These are phyloP conservation scores for Metschnikowia henanensis DNA, from an alignment of 805 yeast genomes.

Conservation along the genomic window DNA sequence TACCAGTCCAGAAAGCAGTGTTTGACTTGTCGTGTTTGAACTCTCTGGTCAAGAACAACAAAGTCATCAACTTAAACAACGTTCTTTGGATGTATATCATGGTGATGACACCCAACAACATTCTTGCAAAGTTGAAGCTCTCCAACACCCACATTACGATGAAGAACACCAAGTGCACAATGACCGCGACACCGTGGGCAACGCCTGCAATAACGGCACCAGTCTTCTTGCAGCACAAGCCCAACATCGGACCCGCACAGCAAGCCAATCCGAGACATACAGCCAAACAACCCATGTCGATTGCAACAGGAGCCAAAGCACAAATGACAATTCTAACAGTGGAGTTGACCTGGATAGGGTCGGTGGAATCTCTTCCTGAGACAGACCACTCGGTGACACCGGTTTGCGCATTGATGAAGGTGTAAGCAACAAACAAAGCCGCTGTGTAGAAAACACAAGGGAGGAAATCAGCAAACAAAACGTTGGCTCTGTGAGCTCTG, in stretches of 20 bases:
- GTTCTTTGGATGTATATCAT: constrained; percentile 86
- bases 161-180: constrained; percentile 83
- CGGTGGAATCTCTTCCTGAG: constrained; percentile 29
- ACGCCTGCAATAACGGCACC: constrained; percentile 94
- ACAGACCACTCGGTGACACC: constrained; percentile 58
- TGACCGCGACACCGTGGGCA: constrained; percentile 93
- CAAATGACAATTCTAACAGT: constrained; percentile 71
- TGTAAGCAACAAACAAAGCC: constrained; percentile 73
- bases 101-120: constrained; percentile 83
- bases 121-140: constrained; percentile 85
- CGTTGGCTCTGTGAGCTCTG: constrained; percentile 76
- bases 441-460: constrained; percentile 71
- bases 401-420: constrained; percentile 82
- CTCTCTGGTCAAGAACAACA: constrained; percentile 84
- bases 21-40: constrained; percentile 93
- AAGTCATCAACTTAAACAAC: constrained; percentile 80
- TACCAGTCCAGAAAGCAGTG: constrained; percentile 99
- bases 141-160: constrained; percentile 97
- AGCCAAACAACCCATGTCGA: constrained; percentile 82
- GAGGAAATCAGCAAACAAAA: constrained; percentile 76
- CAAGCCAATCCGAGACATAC: constrained; percentile 83
- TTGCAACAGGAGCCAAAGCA: constrained; percentile 86
- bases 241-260: constrained; percentile 96
- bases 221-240: constrained; percentile 94
- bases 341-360: constrained; percentile 60